These are phyloP conservation scores for Malus sieversii DNA, from an alignment of 306 rosid species.

Conservation along the genomic window DNA sequence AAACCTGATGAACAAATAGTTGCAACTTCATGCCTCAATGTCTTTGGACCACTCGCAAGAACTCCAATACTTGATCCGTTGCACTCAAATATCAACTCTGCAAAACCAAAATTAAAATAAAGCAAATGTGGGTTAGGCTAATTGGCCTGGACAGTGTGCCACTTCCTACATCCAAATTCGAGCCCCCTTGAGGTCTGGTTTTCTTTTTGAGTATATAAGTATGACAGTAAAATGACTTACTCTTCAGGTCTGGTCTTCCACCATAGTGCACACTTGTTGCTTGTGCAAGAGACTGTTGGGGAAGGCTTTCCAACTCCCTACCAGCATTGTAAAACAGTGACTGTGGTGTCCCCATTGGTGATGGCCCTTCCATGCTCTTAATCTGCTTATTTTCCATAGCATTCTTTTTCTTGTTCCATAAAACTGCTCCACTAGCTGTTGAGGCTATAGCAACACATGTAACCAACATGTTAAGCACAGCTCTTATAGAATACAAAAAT, in stretches of 20 bases:
- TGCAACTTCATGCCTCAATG: slow-evolving; percentile 66
- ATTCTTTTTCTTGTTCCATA: slow-evolving; percentile 39
- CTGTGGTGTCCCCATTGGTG: slow-evolving; percentile 28
- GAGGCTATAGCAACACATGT: slow-evolving; percentile 35
- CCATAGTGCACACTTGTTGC: slow-evolving; percentile 51
- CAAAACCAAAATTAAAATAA: neutral
- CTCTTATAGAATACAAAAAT: slow-evolving; percentile 25
- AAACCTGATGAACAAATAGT: slow-evolving; percentile 53
- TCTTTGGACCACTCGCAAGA: slow-evolving; percentile 55
- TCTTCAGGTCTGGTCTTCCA: slow-evolving; percentile 57
- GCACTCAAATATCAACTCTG: slow-evolving; percentile 34
- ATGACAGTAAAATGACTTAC: slow-evolving; percentile 27
- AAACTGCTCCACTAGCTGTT: slow-evolving; percentile 29
- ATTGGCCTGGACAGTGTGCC: too few relatives aligned
- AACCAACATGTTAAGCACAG: slow-evolving; percentile 35
- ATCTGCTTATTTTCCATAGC: slow-evolving; percentile 34
- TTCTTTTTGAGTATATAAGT: too few relatives aligned
- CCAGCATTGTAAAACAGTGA: slow-evolving; percentile 18
- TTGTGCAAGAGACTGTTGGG: slow-evolving; percentile 38
- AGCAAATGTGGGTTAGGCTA: too few relatives aligned
- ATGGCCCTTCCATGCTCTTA: slow-evolving; percentile 29
- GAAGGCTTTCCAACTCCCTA: slow-evolving; percentile 57
- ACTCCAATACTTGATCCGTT: slow-evolving; percentile 50
- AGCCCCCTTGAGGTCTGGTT: too few relatives aligned
- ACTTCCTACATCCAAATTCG: too few relatives aligned